A percentile compares a stretch with the other conserved stretches of the same genome.
These are phyloP conservation scores for Raddia distichophylla DNA, from an alignment of 176 grass and related monocot species.

Conservation along the genomic window DNA sequence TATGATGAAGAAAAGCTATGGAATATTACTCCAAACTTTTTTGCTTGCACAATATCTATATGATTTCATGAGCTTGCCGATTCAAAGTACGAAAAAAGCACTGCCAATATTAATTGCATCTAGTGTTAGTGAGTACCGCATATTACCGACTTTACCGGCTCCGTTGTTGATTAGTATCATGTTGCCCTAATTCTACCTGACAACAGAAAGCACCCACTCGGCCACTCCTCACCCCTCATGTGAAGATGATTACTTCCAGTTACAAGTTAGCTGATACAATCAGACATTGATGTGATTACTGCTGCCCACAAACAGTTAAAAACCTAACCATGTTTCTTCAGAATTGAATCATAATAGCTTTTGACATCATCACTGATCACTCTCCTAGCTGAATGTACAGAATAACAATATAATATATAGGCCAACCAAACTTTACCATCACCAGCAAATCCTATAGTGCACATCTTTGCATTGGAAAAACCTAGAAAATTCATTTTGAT, in stretches of 20 bases:
- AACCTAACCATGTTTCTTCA: not conserved
- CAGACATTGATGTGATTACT: not conserved
- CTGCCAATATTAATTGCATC: not conserved
- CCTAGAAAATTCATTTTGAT: not conserved
- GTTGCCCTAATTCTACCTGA: not conserved
- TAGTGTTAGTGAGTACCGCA: not conserved
- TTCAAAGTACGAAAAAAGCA: not conserved
- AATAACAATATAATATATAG: not conserved
- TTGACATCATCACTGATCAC: not conserved
- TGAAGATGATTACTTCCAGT: not conserved
- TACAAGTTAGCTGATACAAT: not conserved
- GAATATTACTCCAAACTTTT: not conserved
- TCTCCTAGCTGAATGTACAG: slow-evolving; percentile 3
- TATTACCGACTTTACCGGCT: not conserved
- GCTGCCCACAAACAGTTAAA: not conserved
- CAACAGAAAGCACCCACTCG: not conserved
- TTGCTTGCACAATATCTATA: not conserved
- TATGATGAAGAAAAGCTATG: not conserved
- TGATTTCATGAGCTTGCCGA: not conserved
- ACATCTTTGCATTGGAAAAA: too few relatives aligned
- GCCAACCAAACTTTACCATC: not conserved
- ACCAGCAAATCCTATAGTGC: not conserved
- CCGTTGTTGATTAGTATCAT: not conserved
- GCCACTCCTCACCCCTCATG: not conserved
- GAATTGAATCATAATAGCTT: not conserved